Evolutionary conservation across 371 early-diverging fungal genomes (phyloP).

Genomic region (Apophysomyces variabilis): DNA sequence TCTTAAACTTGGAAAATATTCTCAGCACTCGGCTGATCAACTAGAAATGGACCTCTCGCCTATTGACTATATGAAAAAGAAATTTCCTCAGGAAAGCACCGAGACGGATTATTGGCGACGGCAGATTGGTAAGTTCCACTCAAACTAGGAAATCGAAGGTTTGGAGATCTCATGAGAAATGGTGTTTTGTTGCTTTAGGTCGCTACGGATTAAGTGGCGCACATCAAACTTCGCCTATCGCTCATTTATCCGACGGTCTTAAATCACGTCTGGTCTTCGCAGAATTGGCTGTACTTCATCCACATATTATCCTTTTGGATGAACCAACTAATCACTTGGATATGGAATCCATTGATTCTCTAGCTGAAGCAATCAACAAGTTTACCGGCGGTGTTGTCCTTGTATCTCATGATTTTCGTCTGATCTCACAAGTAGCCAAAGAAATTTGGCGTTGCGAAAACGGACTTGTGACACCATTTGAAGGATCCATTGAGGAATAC

Average conservation of each 20-base stretch:
- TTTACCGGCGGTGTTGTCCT: constrained; percentile 98
- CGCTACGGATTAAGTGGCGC: constrained; percentile 93
- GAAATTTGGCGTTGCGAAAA: constrained; percentile 97
- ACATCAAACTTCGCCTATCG: constrained; percentile 90
- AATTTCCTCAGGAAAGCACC: constrained; percentile 67
- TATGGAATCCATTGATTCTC: constrained; percentile 96
- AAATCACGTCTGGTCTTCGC: constrained; percentile 96
- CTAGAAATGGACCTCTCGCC: constrained; percentile 87
- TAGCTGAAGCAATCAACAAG: constrained; percentile 94
- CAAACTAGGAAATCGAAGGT: too few species aligned
- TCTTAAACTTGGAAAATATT: constrained; percentile 96
- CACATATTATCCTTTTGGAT: constrained; percentile 97
- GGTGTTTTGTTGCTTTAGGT: background rate
- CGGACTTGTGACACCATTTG: constrained; percentile 73
- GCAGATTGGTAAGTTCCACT: constrained; percentile 66
- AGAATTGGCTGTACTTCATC: constrained; percentile 86
- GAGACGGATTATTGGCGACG: constrained; percentile 80
- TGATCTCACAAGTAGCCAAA: constrained; percentile 94
- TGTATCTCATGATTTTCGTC: constrained; percentile 99
- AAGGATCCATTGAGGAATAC: constrained; percentile 88
- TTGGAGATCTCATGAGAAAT: too few species aligned
- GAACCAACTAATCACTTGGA: constrained; percentile 97
- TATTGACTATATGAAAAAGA: constrained; percentile 90
- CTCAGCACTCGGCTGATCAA: constrained; percentile 97
- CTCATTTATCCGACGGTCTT: constrained; percentile 92